phyloP scores from a whole-genome alignment of 129 eudicot species.

The Silybum marianum region DNA sequence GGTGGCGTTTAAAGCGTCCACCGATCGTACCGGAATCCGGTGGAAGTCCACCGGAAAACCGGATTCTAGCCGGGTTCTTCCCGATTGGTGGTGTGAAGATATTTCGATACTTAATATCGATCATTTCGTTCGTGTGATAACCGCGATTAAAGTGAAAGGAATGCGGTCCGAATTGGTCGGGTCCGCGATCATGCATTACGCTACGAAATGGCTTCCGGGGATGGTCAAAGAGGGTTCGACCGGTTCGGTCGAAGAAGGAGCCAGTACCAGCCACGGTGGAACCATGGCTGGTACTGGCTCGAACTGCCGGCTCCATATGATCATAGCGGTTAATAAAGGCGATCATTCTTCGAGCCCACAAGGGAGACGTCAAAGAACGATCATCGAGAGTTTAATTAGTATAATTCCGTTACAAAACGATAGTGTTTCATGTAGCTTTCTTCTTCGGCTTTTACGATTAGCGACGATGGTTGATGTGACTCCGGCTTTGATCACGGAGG shows the following conservation, averaged over 20 bases:
- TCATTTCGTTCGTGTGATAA: constrained; percentile 86
- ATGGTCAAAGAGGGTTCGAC: constrained; percentile 52
- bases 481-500: constrained; percentile 84
- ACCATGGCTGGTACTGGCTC: constrained; percentile 33
- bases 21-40: constrained; percentile 65
- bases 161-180: constrained; percentile 76
- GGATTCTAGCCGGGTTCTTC: constrained; percentile 59
- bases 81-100: constrained; percentile 96
- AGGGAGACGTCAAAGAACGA: constrained; percentile 67
- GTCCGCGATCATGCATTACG: constrained; percentile 71
- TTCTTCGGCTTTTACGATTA: constrained; percentile 61
- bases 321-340: constrained; percentile 53
- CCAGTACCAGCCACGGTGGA: constrained; percentile 26
- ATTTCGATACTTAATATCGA: constrained; percentile 74
- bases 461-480: constrained; percentile 78
- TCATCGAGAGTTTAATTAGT: constrained; percentile 85
- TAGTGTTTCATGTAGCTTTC: constrained; percentile 85
- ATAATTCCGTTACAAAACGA: constrained; percentile 87
- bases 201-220: constrained; percentile 71
- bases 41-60: constrained; percentile 65
- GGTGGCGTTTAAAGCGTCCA: constrained; percentile 86
- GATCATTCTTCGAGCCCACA: constrained; percentile 42
- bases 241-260: constrained; percentile 42
- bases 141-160: constrained; percentile 85
- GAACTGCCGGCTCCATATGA: constrained; percentile 70